Evolutionary conservation across 1,139 yeast genomes (phyloP), one percentile per base, ranked within the genome.

Genomic region (Pichia inconspicua): DNA sequence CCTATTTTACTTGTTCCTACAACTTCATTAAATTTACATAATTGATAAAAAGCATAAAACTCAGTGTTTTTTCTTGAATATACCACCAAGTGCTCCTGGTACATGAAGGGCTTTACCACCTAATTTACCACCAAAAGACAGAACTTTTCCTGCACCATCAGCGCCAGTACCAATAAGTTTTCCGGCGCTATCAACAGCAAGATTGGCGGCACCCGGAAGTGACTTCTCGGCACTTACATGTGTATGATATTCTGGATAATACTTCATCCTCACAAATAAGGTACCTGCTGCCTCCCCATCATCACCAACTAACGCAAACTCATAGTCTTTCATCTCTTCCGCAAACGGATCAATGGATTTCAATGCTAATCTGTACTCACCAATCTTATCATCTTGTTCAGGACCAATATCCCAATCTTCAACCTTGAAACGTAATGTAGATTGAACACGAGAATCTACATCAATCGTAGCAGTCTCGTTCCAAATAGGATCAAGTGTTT

Each of bases 341-440:
- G 82, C 77, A 45, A 61, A 62, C 31, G 67, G 67, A 57, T 82
- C 82, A 40, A 92, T 71, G 12, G 80, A 78, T 0, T 77, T 66
- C 53, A 92, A 68, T 17, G 78, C 74, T 50, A 89, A 63, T 28
- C 61, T 59, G n/a, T 82, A 88, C 35, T 69, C 69, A 49, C 97
- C 96, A 50, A 92, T 72, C 52, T 75, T 72, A 65, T 92, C 97
- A 65, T 92, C 94, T 53, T 77, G 79, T 54, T 82, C 87, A 30
- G 85, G 80, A 54, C 96, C 96, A 56, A 90, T 78, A 67, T 92
- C 98, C 96, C 97, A 90, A 64, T 92, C 98, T 59, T 65, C 74
- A 32, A 86, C 79, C 48, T 73, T 77, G 44, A 86, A 72, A 51
- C 70, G 69, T 50, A 90, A 66, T 5, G 67, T 65, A 12, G 88